Evolutionary conservation across 1,284 basidiomycete genomes (phyloP), one percentile per base, ranked within the genome.

Genomic region (Pterulicium gracile): DNA sequence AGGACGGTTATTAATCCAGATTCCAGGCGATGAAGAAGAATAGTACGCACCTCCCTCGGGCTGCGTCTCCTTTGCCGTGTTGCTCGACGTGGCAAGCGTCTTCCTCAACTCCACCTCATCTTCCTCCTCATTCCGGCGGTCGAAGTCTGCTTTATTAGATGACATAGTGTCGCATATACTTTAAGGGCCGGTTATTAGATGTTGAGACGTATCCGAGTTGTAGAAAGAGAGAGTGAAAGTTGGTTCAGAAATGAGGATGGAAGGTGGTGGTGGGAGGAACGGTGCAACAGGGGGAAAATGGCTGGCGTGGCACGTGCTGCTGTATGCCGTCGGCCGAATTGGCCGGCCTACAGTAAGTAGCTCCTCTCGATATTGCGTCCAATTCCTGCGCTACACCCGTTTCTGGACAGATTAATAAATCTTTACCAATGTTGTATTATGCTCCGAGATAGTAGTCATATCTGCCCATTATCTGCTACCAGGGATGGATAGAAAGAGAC

Each of bases 21-120:
- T 39, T 20, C 36, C 13, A 21, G 27, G 32, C 12, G 5, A 21
- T 7, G 12, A 24, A 41, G 35, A 46, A 27, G 17, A 32, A 39
- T 19, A n/a, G 35, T 24, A 49, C 50, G 46, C 53, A 76, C 75
- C 56, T 34, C 72, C 56, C 42, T 72, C 69, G 10, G 61, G 51
- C 34, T 58, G 47, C 17, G 56, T 49, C 1, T 55, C 47, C 35
- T 67, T 65, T 49, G 59, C 60, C 39, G 61, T 54, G 34, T 54
- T 60, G 4, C 77, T 74, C 12, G 77, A 41, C 13, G 39, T 80
- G 2, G 79, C 78, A 18, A 81, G 54, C 4, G 75, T 75, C 56
- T 77, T 82, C 63, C 70, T 80, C 52, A 78, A 59, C 52, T 82
- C 79, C 27, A 72, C 79, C 2, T 71, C 69, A 63, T 83, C 79